Conservation (phyloP, 2,329 filamentous ascomycete genomes). For the Rhinocladiella similis region DNA sequence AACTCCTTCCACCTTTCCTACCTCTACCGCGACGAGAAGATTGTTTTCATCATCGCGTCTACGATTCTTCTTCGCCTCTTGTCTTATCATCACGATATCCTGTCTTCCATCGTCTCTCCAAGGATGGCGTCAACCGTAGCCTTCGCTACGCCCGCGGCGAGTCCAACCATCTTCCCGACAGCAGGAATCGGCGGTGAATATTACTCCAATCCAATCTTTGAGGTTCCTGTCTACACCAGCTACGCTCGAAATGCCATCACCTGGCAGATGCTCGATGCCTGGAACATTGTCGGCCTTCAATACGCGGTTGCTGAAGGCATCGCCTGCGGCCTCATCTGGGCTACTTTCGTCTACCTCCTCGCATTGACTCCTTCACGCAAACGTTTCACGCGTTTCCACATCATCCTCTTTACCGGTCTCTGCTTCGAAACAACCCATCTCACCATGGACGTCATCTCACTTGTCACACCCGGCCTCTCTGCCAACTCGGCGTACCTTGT, state of each 20-base stretch:
- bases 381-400: conserved; percentile 23
- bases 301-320: conserved; percentile 15
- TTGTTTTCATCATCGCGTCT: not conserved
- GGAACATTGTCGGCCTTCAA: conserved; percentile 10
- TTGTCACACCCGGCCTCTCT: conserved; percentile 16
- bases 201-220: conserved; percentile 16
- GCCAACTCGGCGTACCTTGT: conserved; percentile 16
- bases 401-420: conserved; percentile 17
- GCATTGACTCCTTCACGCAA: conserved; percentile 22
- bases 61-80: no score
- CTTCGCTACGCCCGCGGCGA: not conserved
- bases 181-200: conserved; percentile 21
- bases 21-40: not conserved
- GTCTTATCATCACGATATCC: no score
- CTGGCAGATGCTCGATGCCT: conserved; percentile 23
- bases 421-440: conserved; percentile 19
- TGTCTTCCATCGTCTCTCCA: not conserved
- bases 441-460: conserved; percentile 19
- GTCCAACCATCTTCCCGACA: conserved; percentile 15
- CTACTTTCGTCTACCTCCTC: conserved; percentile 24
- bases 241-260: conserved; percentile 7
- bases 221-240: conserved; percentile 17
- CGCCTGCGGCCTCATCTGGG: conserved; percentile 18
- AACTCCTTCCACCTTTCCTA: not conserved
- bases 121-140: not conserved